Evolutionary conservation across 1,284 basidiomycete species (phyloP), one percentile per base, ranked within the genome.

Genomic region (Heterobasidion parviporum): DNA sequence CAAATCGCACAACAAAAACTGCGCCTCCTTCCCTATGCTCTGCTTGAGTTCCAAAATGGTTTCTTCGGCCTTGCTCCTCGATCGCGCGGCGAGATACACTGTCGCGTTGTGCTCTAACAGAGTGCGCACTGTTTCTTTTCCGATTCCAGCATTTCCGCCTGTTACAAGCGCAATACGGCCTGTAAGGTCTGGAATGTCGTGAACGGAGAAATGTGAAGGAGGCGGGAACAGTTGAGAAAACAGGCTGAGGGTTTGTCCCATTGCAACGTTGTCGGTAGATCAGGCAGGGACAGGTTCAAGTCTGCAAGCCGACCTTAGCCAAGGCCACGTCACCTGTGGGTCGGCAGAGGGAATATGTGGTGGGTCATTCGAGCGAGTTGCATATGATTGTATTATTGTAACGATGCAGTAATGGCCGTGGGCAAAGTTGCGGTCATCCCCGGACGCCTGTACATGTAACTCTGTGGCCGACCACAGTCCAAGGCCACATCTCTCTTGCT

Each of bases 71-170:
- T 26, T 36, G 15, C 38, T 48, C 9, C 15, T n/a, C 15, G n/a
- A 50, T 7, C 54, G 33, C 38, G 54, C 54, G 7, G 54, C 54
- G 15, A 55, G 16, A 36, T 55, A 55, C 0, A 55, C 54, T 33
- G 49, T 55, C 5, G 54, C 54, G 36, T 51, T 45, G 36, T 55
- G 54, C n/a, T 34, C 36, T 8, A 55, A 48, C 15, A 55, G n/a
- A 45, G 54, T 49, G 33, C 45, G 54, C 5, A 49, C 35, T 10
- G 49, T 55, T 46, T 55, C 54, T 38, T 50, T 55, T 5, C 54
- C 54, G 18, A 55, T 47, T 7, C 54, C 54, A 10, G 48, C 16
- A 26, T 55, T 50, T 12, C 54, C 54, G 20, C 46, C 46, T 32
- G 46, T 48, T 16, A 48, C 46, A 16, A 48, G n/a, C 12, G 26